Evolutionary conservation across 129 eudicot genomes (phyloP).

Genomic region (Saussurea involucrata): DNA sequence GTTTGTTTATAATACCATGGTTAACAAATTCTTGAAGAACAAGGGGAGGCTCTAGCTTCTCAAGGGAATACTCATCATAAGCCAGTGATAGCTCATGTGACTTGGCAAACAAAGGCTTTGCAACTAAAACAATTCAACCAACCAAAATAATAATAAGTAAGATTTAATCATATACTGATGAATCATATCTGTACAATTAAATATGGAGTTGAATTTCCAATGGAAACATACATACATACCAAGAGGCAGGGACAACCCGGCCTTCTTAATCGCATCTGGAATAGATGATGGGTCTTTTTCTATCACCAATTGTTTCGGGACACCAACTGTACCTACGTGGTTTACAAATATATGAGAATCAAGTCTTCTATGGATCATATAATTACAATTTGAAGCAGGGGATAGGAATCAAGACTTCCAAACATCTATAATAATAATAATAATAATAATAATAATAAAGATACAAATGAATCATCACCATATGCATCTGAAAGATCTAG

Average conservation of each 20-base stretch:
- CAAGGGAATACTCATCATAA: constrained; percentile 78
- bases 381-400: neutral
- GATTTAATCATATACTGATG: no score
- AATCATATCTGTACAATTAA: no score
- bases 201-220: no score
- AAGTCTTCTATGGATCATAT: neutral
- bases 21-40: constrained; percentile 94
- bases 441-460: neutral
- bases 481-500: constrained; percentile 49
- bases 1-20: no score
- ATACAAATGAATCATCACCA: constrained; percentile 43
- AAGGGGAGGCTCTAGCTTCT: constrained; percentile 90
- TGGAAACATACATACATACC: no score
- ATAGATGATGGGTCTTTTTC: constrained; percentile 68
- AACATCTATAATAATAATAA: neutral
- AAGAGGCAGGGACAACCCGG: constrained; percentile 60
- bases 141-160: neutral
- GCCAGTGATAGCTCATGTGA: constrained; percentile 96
- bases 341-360: neutral
- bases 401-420: neutral
- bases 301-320: constrained; percentile 71
- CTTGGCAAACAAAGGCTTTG: constrained; percentile 89
- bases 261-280: constrained; percentile 54
- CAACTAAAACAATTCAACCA: constrained; percentile 47
- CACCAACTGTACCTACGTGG: constrained; percentile 57